These are phyloP conservation scores for Proliferodiscus dingleyae DNA, from an alignment of 2,329 filamentous ascomycete species.

Conservation along the genomic window DNA sequence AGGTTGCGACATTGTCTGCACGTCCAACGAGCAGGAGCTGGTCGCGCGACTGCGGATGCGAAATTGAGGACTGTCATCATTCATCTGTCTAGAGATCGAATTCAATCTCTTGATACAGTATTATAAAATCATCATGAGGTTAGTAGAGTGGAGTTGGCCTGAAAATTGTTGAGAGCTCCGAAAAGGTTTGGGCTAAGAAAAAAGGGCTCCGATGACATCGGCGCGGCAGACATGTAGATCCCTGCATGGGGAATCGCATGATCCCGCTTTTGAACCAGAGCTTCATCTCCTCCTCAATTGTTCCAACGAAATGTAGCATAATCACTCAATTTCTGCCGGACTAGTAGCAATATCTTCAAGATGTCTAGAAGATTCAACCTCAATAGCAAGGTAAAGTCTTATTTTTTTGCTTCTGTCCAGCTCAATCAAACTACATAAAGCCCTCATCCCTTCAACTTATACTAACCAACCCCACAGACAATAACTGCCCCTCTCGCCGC, in stretches of 20 bases:
- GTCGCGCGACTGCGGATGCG: constrained; percentile 11
- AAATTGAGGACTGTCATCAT: constrained; percentile 27
- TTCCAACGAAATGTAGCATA: too few species aligned
- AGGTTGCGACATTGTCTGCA: constrained; percentile 22
- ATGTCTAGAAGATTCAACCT: constrained; percentile 24
- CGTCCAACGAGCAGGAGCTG: constrained; percentile 26
- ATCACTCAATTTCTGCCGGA: too few species aligned
- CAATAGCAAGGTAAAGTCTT: constrained; percentile 20
- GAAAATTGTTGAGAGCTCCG: neutral
- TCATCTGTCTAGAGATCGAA: neutral
- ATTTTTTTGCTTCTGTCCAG: too few species aligned
- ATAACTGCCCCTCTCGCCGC: constrained; percentile 47
- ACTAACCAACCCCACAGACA: constrained; percentile 15
- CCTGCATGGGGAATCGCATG: constrained; percentile 3
- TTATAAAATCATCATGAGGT: constrained; percentile 10
- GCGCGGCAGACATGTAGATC: neutral
- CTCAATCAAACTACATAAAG: too few species aligned
- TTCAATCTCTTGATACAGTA: neutral
- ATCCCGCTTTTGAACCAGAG: neutral
- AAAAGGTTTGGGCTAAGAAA: constrained; percentile 1
- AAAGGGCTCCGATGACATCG: constrained; percentile 8
- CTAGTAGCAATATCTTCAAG: constrained; percentile 5
- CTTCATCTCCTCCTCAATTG: too few species aligned
- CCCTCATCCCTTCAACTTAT: neutral
- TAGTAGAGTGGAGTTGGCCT: neutral